A percentile compares a stretch with the other conserved stretches of the same genome.
phyloP scores from a whole-genome alignment of 1,139 yeast species.

The Yamadazyma oceani region DNA sequence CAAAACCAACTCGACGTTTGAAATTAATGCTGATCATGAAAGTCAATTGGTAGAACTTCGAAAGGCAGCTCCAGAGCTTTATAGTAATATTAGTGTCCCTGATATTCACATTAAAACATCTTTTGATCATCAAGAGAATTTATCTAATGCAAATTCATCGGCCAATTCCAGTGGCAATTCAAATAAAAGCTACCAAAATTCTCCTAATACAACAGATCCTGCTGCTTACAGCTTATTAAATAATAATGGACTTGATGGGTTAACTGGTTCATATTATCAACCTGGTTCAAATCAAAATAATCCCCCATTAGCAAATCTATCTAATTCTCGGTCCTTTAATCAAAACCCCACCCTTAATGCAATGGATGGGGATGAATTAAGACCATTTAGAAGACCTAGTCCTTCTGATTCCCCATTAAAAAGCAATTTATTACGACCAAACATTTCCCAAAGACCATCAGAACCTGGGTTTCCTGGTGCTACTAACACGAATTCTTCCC shows the following conservation, averaged over 20 bases:
- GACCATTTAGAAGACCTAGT: too few relatives aligned
- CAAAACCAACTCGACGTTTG: constrained; percentile 7
- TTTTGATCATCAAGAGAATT: constrained; percentile 9
- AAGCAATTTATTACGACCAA: too few relatives aligned
- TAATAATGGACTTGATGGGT: background rate
- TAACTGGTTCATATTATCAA: constrained; percentile 2
- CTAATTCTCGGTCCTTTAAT: constrained; percentile 15
- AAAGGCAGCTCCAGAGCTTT: constrained; percentile 15
- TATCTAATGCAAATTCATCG: background rate
- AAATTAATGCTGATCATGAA: background rate
- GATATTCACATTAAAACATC: constrained; percentile 7
- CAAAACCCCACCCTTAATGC: too few relatives aligned
- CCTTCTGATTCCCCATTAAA: too few relatives aligned
- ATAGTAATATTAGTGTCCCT: constrained; percentile 3
- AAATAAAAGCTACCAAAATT: background rate
- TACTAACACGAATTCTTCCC: too few relatives aligned
- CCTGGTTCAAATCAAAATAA: constrained; percentile 22
- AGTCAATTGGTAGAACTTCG: constrained; percentile 9
- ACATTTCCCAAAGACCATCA: background rate
- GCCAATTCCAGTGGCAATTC: constrained; percentile 3
- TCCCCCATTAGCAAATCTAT: constrained; percentile 27
- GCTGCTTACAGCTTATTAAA: constrained; percentile 2
- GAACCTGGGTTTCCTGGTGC: background rate
- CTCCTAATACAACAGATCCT: constrained; percentile 1
- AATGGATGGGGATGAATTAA: too few relatives aligned